Evolutionary conservation across 2,329 filamentous ascomycete species (phyloP).

Genomic region (Cercospora sesami): DNA sequence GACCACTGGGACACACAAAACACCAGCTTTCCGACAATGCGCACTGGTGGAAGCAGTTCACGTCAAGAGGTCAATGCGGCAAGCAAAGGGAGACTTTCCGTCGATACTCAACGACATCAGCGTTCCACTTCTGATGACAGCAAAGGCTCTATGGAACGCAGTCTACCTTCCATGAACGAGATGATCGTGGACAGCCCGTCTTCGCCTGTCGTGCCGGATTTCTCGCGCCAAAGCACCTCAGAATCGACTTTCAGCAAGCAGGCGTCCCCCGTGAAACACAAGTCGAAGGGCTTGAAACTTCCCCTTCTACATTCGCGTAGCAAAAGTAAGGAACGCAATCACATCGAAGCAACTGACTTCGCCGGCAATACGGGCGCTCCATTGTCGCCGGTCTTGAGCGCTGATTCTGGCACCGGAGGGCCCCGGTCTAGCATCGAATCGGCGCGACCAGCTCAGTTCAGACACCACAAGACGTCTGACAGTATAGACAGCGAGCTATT

Average conservation of each 20-base stretch:
- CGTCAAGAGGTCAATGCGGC: conserved; percentile 12
- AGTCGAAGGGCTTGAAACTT: conserved; percentile 37
- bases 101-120: conserved; percentile 22
- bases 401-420: conserved; percentile 14
- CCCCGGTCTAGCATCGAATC: conserved; percentile 40
- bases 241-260: conserved; percentile 15
- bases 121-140: conserved; percentile 31
- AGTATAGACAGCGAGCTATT: conserved; percentile 49
- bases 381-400: conserved; percentile 23
- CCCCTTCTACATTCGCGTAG: conserved; percentile 45
- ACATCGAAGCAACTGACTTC: conserved; percentile 37
- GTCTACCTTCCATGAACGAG: conserved; percentile 20
- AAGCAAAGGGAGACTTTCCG: conserved; percentile 27
- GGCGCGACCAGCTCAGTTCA: conserved; percentile 37
- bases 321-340: conserved; percentile 39
- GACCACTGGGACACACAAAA: conserved; percentile 42
- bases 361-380: conserved; percentile 22
- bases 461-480: conserved; percentile 44
- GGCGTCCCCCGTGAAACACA: conserved; percentile 34
- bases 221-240: conserved; percentile 3
- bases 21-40: conserved; percentile 27
- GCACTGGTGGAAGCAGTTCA: conserved; percentile 11
- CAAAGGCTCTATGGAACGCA: conserved; percentile 22
- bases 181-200: conserved; percentile 16
- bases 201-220: conserved; percentile 25